Evolutionary conservation across 208 protist genomes (phyloP), one percentile per base, ranked within the genome.

Genomic region (Borovskyia barvae): DNA sequence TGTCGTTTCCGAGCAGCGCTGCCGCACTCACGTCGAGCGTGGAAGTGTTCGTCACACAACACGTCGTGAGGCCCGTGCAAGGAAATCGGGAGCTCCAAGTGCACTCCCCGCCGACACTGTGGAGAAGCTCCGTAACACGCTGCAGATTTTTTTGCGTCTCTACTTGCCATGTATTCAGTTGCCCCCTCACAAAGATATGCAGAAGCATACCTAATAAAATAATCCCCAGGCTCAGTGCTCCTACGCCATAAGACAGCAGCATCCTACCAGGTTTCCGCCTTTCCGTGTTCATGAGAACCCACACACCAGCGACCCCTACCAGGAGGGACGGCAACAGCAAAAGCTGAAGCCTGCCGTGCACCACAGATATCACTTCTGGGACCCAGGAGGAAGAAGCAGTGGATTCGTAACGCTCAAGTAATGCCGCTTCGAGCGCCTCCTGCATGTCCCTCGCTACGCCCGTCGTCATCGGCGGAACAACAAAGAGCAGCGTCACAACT

Each of bases 41-140:
- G 0, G 60, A 50, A 3, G 65, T 67, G 47, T 84, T 84, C 5
- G 67, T 77, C 17, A 77, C 32, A 41, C 77, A 84, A 42, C 72
- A 80, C 4, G 8, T 56, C 17, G 50, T 61, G 22, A 77, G 59
- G 9, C 77, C 77, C 1, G 72, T 73, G 62, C 72, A 84, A 5
- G 56, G 20, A 28, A 79, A 64, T 5, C 29, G 9, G 4, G 32
- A 22, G 48, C 79, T 58, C 56, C 72, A 66, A 1, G 36, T 28
- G 40, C 68, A 77, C 45, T 51, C 40, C n/a, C 15, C 61, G 1
- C 0, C 45, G 15, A 53, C 32, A 5, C 5, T 39, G 7, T 42
- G n/a, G 25, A 41, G 12, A 11, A n/a, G 30, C 2, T 29, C 19
- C 46, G 37, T 19, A 15, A 45, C 20, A 8, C 5, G 5, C 1